A percentile compares a stretch with the other conserved stretches of the same genome.
phyloP scores from a whole-genome alignment of 1,284 basidiomycete genomes.

The Porodaedalea pini region DNA sequence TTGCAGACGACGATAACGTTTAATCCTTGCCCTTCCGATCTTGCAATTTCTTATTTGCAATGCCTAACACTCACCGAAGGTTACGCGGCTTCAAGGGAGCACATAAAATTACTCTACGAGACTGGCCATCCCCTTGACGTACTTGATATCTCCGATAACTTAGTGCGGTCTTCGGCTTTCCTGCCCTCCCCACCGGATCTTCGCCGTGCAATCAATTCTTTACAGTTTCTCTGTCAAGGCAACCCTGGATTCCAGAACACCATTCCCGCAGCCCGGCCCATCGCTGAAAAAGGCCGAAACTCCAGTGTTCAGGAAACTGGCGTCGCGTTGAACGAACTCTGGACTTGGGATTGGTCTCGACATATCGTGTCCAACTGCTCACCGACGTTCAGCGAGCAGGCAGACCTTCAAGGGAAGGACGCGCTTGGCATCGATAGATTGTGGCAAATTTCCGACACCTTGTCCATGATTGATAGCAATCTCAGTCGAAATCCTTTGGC shows the following conservation, averaged over 20 bases:
- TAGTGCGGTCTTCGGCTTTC: not conserved
- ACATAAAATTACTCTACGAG: conserved; percentile 6
- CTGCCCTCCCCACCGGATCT: conserved; percentile 11
- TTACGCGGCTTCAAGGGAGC: conserved; percentile 24
- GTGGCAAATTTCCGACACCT: conserved; percentile 13
- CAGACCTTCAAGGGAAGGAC: not conserved
- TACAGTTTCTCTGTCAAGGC: conserved; percentile 20
- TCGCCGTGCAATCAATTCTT: conserved; percentile 18
- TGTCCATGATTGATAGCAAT: conserved; percentile 19
- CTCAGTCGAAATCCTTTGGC: conserved; percentile 9
- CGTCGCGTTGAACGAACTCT: not conserved
- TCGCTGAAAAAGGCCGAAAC: not conserved
- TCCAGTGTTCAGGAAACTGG: not conserved
- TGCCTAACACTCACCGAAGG: conserved; percentile 61
- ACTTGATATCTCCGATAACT: conserved; percentile 2
- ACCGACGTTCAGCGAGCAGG: not conserved
- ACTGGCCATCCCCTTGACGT: not conserved
- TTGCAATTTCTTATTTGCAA: conserved; percentile 74
- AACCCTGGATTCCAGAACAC: conserved; percentile 1
- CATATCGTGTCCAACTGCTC: not conserved
- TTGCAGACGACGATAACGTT: conserved; percentile 75
- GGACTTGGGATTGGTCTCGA: conserved; percentile 2
- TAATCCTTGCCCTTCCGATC: conserved; percentile 49
- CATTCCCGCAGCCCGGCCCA: not conserved
- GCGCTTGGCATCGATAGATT: conserved; percentile 5